Conservation (phyloP, 2,329 filamentous ascomycete species). For the Westerdykella aurantiaca region DNA sequence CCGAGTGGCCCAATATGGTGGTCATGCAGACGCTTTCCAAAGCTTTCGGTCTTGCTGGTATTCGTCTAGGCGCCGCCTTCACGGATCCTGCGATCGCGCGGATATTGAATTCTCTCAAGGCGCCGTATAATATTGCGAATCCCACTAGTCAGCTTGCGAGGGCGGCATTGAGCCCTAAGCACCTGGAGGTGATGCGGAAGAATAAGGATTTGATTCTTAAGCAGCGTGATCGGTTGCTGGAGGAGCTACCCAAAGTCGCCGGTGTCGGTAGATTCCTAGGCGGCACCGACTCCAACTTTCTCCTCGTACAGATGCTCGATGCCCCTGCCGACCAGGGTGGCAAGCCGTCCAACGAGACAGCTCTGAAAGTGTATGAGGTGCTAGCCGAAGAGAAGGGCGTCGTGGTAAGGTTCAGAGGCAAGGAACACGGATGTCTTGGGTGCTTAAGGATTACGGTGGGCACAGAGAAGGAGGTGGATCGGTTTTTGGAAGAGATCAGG, state of each 20-base stretch:
- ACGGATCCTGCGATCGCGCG: slow-evolving; percentile 66
- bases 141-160: slow-evolving; percentile 77
- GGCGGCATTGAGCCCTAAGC: slow-evolving; percentile 61
- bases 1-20: slow-evolving; percentile 89
- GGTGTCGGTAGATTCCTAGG: slow-evolving; percentile 79
- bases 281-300: slow-evolving; percentile 77
- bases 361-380: slow-evolving; percentile 73
- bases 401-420: slow-evolving; percentile 88
- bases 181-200: slow-evolving; percentile 65
- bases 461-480: slow-evolving; percentile 76
- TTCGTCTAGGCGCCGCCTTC: slow-evolving; percentile 83
- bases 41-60: slow-evolving; percentile 91
- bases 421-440: slow-evolving; percentile 82
- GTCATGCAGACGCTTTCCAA: slow-evolving; percentile 99
- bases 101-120: slow-evolving; percentile 87
- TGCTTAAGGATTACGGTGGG: slow-evolving; percentile 90
- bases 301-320: slow-evolving; percentile 84
- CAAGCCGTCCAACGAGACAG: slow-evolving; percentile 70
- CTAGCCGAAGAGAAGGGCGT: slow-evolving; percentile 84
- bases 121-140: slow-evolving; percentile 90
- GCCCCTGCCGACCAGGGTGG: slow-evolving; percentile 50
- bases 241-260: slow-evolving; percentile 65
- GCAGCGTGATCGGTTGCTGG: slow-evolving; percentile 71
- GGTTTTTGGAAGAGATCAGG: slow-evolving; percentile 66
- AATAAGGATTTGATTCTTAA: slow-evolving; percentile 65